Conservation (phyloP, 306 rosid genomes). For the Sindora glabra region DNA sequence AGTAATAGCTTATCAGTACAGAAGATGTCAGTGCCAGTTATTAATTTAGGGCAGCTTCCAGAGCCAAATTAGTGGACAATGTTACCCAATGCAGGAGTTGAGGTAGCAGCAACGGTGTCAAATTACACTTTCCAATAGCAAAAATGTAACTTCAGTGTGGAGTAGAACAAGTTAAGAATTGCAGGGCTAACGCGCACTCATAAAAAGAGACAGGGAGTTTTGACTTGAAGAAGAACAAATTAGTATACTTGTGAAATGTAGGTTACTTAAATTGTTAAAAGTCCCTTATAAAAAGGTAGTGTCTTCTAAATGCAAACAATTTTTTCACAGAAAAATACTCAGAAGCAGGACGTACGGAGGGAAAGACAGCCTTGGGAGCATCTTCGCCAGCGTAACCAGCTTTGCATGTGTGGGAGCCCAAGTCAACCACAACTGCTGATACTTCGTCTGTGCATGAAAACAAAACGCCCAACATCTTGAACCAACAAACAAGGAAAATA, state of each 20-base stretch:
- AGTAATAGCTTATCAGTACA: neutral
- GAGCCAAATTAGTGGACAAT: no score
- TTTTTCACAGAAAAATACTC: neutral
- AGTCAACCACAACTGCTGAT: slow-evolving; percentile 83
- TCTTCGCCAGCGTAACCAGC: slow-evolving; percentile 99
- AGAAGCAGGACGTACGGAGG: slow-evolving; percentile 49
- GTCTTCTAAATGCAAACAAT: neutral
- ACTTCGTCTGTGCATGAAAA: slow-evolving; percentile 62
- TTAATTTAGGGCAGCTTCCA: neutral
- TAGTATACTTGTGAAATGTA: neutral
- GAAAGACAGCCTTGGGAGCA: slow-evolving; percentile 97
- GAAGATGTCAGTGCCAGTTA: slow-evolving; percentile 1
- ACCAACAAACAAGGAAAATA: no score
- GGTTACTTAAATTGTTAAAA: neutral
- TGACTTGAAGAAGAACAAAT: neutral
- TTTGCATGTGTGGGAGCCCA: slow-evolving; percentile 95
- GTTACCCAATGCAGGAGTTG: no score
- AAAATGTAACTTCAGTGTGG: no score
- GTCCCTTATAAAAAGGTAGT: neutral
- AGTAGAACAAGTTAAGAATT: no score
- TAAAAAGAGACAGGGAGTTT: no score
- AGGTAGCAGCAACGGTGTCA: neutral
- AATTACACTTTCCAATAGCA: neutral
- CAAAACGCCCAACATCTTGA: neutral
- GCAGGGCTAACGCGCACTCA: neutral